phyloP scores from a whole-genome alignment of 495 filamentous ascomycete species.

The Neurospora sp. region DNA sequence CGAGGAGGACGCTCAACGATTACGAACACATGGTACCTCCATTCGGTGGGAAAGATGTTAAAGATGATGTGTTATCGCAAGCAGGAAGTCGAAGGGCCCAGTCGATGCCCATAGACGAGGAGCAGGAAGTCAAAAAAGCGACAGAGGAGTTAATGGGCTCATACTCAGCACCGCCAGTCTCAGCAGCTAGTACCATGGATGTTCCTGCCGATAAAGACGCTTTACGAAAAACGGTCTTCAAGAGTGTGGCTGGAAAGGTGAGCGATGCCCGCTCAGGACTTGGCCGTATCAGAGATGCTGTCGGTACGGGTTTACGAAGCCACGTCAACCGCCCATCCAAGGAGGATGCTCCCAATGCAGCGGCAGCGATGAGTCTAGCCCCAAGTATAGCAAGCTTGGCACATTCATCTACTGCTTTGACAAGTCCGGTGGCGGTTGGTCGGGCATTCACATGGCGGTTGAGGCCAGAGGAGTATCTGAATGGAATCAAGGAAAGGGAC shows the following conservation, averaged over 20 bases:
- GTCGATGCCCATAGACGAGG: constrained; percentile 38
- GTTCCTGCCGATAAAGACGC: constrained; percentile 50
- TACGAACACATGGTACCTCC: constrained; percentile 40
- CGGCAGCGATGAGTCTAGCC: constrained; percentile 10
- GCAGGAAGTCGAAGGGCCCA: constrained; percentile 41
- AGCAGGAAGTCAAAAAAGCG: constrained; percentile 27
- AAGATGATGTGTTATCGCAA: constrained; percentile 19
- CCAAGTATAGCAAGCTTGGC: constrained; percentile 28
- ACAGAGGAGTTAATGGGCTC: constrained; percentile 29
- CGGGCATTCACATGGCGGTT: constrained; percentile 46
- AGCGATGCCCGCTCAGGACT: constrained; percentile 79
- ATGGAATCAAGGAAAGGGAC: constrained; percentile 25
- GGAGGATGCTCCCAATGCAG: constrained; percentile 29
- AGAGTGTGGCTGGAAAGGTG: constrained; percentile 67
- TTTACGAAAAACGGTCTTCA: constrained; percentile 59
- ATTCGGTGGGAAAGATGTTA: constrained; percentile 51
- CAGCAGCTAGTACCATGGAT: constrained; percentile 30
- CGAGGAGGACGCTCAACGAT: constrained; percentile 44
- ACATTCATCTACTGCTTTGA: constrained; percentile 26
- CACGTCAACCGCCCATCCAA: constrained; percentile 39
- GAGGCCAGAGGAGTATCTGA: constrained; percentile 45
- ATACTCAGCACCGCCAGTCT: constrained; percentile 22
- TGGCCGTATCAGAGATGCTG: constrained; percentile 74
- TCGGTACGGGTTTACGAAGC: constrained; percentile 46
- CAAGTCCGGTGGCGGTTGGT: constrained; percentile 25